These are phyloP conservation scores for Pachyrhizus erosus DNA, from an alignment of 306 rosid species.

Conservation along the genomic window DNA sequence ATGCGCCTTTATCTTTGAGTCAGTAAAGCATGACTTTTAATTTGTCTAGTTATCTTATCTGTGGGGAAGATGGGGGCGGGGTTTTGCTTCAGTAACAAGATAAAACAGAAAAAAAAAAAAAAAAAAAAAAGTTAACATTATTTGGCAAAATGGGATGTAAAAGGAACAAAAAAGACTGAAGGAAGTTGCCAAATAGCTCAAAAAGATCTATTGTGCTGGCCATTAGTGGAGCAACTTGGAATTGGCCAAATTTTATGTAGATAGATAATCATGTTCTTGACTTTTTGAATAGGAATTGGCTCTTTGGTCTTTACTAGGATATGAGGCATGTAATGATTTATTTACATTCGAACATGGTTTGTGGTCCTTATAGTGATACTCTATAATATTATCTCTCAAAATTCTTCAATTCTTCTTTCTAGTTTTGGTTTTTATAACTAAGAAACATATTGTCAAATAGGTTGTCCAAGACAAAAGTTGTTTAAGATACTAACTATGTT, in stretches of 20 bases:
- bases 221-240: background rate
- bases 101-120: background rate
- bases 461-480: conserved; percentile 21
- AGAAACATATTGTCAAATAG: background rate
- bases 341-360: conserved; percentile 10
- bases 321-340: background rate
- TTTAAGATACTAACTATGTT: background rate
- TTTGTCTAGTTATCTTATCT: conserved; percentile 15
- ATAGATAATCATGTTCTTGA: background rate
- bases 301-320: background rate
- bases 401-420: background rate
- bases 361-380: conserved; percentile 3
- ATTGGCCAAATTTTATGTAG: conserved; percentile 10
- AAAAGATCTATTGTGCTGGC: conserved; percentile 1
- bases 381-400: background rate
- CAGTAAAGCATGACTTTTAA: conserved; percentile 8
- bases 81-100: conserved; percentile 34
- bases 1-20: conserved; percentile 3
- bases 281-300: conserved; percentile 11
- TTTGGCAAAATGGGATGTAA: background rate
- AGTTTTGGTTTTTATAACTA: background rate
- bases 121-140: background rate
- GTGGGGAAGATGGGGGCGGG: background rate
- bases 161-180: background rate
- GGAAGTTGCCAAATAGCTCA: background rate